These are phyloP conservation scores for Dryas integrifolia DNA, from an alignment of 331 rosid genomes.

Conservation along the genomic window DNA sequence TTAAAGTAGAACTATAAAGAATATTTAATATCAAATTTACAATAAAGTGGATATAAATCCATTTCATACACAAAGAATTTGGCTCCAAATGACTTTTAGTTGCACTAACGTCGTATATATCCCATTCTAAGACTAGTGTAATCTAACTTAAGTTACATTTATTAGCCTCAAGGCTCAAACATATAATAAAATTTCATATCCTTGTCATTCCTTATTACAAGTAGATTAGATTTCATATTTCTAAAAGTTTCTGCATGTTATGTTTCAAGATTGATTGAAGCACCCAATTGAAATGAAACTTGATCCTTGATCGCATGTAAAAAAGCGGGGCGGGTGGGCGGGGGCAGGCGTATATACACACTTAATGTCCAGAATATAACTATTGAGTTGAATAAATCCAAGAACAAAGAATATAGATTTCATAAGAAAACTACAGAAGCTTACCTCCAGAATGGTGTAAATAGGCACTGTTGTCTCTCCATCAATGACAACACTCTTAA, in stretches of 20 bases:
- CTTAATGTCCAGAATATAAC: background rate
- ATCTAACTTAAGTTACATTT: background rate
- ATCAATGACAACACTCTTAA: slow-evolving; percentile 52
- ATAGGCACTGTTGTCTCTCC: slow-evolving; percentile 62
- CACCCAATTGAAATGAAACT: background rate
- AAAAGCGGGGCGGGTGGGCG: background rate
- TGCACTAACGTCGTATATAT: background rate
- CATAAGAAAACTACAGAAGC: background rate
- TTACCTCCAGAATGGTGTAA: slow-evolving; percentile 63
- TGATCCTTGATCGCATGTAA: background rate
- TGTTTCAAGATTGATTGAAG: background rate
- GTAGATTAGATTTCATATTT: background rate
- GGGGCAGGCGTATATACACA: background rate
- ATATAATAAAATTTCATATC: background rate
- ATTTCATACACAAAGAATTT: background rate
- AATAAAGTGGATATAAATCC: background rate
- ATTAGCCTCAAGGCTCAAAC: background rate
- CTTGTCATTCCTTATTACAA: background rate
- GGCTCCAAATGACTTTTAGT: background rate
- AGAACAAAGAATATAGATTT: background rate
- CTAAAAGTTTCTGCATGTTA: background rate
- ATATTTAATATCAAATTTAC: background rate
- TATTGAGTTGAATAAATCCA: background rate
- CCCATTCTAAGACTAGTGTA: background rate
- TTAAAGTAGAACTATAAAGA: background rate